Conservation (phyloP, 176 grass and related monocot species). For the Stipa capillata region DNA sequence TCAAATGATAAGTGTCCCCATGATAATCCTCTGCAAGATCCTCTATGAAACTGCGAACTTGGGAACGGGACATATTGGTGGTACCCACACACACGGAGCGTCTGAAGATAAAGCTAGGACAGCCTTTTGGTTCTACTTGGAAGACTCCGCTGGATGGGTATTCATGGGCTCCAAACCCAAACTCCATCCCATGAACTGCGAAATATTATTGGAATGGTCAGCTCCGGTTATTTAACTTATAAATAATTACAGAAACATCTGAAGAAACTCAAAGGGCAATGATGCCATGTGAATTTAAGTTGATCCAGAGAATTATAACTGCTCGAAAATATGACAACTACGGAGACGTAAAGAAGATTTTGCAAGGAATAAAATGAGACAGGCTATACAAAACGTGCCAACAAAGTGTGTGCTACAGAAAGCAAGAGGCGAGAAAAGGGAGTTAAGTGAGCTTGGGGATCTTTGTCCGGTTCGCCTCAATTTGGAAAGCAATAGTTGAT, state of each 20-base stretch:
- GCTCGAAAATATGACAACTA: not conserved
- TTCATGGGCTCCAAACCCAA: constrained; percentile 86
- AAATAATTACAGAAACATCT: not conserved
- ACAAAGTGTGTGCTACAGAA: not conserved
- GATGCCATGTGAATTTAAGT: not conserved
- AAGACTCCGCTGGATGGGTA: constrained; percentile 79
- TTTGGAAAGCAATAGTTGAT: not conserved
- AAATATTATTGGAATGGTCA: not conserved
- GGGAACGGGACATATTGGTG: constrained; percentile 49
- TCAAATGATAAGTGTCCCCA: constrained; percentile 79
- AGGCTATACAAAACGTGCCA: not conserved
- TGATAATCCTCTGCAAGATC: constrained; percentile 71
- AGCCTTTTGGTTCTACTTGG: constrained; percentile 79
- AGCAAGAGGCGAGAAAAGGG: not conserved
- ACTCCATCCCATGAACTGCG: constrained; percentile 87
- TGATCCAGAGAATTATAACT: not conserved
- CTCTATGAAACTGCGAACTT: constrained; percentile 63
- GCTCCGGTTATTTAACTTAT: not conserved
- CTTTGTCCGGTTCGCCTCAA: not conserved
- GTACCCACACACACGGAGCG: constrained; percentile 68
- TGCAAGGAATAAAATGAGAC: not conserved
- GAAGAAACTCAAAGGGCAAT: not conserved
- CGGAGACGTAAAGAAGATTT: not conserved
- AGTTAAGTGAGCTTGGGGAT: not conserved
- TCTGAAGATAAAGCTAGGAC: constrained; percentile 79